phyloP scores from a whole-genome alignment of 1,284 basidiomycete species.

The Cryptococcus sp. region DNA sequence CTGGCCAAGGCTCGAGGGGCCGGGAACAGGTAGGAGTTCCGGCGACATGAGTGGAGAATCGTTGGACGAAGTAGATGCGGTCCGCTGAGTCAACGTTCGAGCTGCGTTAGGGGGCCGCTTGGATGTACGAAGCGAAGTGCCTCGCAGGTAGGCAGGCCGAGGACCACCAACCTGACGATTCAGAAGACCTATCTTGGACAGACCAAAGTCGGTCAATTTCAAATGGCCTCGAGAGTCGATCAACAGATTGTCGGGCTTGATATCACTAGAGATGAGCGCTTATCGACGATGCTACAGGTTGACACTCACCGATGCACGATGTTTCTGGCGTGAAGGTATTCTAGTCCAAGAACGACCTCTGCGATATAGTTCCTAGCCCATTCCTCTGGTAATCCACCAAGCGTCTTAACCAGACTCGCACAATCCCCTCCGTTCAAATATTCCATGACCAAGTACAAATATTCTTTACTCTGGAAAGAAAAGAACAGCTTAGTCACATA shows the following conservation, averaged over 20 bases:
- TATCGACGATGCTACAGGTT: not conserved
- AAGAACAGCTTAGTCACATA: conserved; percentile 98
- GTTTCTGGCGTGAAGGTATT: conserved; percentile 88
- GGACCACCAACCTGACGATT: conserved; percentile 84
- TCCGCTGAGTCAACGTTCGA: conserved; percentile 51
- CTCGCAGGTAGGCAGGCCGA: conserved; percentile 54
- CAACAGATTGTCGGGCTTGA: conserved; percentile 96
- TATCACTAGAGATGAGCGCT: conserved; percentile 60
- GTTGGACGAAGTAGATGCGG: conserved; percentile 66
- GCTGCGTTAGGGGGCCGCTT: conserved; percentile 1
- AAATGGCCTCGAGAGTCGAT: conserved; percentile 95
- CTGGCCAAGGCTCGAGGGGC: conserved; percentile 53
- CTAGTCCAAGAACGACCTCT: conserved; percentile 89
- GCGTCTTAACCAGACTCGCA: conserved; percentile 88
- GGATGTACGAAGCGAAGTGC: conserved; percentile 37
- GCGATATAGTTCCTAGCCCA: conserved; percentile 97
- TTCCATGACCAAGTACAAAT: conserved; percentile 98
- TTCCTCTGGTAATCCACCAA: conserved; percentile 90
- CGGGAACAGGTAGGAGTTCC: conserved; percentile 44
- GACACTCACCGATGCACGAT: conserved; percentile 90
- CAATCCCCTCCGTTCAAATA: conserved; percentile 97
- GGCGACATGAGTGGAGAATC: conserved; percentile 49
- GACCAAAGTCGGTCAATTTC: conserved; percentile 95
- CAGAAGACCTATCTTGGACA: conserved; percentile 93
- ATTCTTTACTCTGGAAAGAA: conserved; percentile 95